These are phyloP conservation scores for Globisporangium lucens DNA, from an alignment of 352 stramenopile species.

Conservation along the genomic window DNA sequence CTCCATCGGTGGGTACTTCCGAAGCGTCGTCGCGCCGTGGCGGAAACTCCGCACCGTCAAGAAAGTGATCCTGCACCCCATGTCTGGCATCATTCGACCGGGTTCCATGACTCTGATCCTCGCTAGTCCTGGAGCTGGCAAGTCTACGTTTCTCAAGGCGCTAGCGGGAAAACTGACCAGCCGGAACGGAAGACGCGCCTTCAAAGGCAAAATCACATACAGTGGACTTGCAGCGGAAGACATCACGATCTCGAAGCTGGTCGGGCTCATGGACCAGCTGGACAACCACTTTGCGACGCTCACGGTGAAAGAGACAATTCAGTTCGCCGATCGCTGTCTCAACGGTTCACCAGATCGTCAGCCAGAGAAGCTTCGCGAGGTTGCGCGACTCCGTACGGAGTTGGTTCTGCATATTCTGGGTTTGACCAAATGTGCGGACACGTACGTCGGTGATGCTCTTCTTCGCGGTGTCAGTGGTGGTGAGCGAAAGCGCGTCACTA, in stretches of 20 bases:
- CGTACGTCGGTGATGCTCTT: conserved; percentile 88
- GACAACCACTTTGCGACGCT: conserved; percentile 78
- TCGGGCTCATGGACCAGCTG: conserved; percentile 48
- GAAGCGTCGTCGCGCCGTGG: conserved; percentile 32
- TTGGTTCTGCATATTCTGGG: conserved; percentile 80
- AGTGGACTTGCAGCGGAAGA: conserved; percentile 46
- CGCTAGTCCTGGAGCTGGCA: conserved; percentile 66
- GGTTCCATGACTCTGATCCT: conserved; percentile 58
- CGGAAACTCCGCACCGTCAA: background rate
- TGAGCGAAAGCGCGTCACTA: conserved; percentile 81
- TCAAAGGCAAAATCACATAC: conserved; percentile 68
- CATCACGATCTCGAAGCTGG: conserved; percentile 60
- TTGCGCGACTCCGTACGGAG: conserved; percentile 55
- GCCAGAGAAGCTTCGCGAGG: conserved; percentile 68
- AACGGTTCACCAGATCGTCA: conserved; percentile 48
- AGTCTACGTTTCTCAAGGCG: conserved; percentile 79
- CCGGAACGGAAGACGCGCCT: conserved; percentile 34
- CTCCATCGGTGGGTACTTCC: conserved; percentile 34
- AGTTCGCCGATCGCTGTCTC: conserved; percentile 91
- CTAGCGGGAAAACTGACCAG: conserved; percentile 53
- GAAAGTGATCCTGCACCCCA: conserved; percentile 6
- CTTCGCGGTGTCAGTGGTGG: conserved; percentile 90
- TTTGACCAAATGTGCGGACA: conserved; percentile 86
- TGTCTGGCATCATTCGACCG: conserved; percentile 79
- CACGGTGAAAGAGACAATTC: conserved; percentile 92